phyloP scores from a whole-genome alignment of 495 filamentous ascomycete species.

The Penicillium atrosanguineum region DNA sequence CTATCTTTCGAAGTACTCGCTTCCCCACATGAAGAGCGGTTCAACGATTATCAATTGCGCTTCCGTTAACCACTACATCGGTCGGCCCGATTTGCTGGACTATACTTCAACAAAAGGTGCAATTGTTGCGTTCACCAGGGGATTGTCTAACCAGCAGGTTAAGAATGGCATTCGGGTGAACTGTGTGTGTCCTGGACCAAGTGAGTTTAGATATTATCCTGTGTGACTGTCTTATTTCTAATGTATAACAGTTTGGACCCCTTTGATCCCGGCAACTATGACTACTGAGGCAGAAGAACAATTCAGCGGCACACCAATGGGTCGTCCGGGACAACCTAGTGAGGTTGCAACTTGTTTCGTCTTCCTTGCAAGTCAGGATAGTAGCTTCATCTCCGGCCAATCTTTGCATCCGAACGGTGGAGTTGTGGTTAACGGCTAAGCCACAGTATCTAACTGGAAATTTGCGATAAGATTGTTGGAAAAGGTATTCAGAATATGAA shows the following conservation, averaged over 20 bases:
- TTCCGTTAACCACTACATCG: constrained; percentile 77
- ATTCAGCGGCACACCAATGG: constrained; percentile 71
- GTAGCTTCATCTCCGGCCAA: constrained; percentile 57
- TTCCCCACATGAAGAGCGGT: constrained; percentile 71
- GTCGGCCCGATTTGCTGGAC: constrained; percentile 78
- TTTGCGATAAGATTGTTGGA: too few relatives aligned
- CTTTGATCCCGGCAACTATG: constrained; percentile 77
- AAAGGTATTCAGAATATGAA: too few relatives aligned
- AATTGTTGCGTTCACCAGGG: constrained; percentile 76
- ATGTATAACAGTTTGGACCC: constrained; percentile 65
- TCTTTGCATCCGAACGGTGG: constrained; percentile 68
- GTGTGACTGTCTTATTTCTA: not conserved
- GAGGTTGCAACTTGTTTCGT: constrained; percentile 82
- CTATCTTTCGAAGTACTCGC: constrained; percentile 72
- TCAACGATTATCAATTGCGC: constrained; percentile 81
- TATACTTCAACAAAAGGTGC: constrained; percentile 83
- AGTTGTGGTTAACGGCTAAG: constrained; percentile 56
- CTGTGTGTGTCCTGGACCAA: constrained; percentile 64
- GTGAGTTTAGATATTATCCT: not conserved
- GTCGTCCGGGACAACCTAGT: constrained; percentile 70
- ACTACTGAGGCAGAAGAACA: constrained; percentile 60
- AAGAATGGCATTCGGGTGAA: constrained; percentile 76
- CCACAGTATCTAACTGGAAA: too few relatives aligned
- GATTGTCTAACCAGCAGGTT: constrained; percentile 71
- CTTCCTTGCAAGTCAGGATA: constrained; percentile 73